phyloP scores from a whole-genome alignment of 2,329 filamentous ascomycete genomes.

The Xylaria sp. region DNA sequence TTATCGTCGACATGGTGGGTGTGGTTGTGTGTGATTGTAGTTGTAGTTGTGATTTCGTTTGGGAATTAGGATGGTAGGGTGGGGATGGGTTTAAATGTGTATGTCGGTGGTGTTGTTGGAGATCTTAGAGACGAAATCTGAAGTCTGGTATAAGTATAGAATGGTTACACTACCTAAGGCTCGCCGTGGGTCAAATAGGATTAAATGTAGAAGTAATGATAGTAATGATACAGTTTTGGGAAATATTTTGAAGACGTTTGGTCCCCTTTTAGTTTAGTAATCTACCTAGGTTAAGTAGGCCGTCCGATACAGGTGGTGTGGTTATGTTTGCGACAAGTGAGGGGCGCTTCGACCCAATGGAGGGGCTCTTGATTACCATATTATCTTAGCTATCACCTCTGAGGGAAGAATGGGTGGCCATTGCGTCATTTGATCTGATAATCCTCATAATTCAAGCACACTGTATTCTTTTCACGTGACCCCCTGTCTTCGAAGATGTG shows the following conservation, averaged over 20 bases:
- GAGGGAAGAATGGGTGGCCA: slow-evolving; percentile 38
- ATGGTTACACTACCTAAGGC: too few relatives aligned
- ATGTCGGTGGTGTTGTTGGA: too few relatives aligned
- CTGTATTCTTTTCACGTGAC: slow-evolving; percentile 21
- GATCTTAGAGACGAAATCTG: not conserved
- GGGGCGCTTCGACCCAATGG: slow-evolving; percentile 43
- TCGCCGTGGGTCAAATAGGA: too few relatives aligned
- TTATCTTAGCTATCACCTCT: slow-evolving; percentile 20
- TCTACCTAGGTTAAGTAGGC: not conserved
- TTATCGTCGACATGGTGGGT: slow-evolving; percentile 75
- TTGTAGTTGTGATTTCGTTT: not conserved
- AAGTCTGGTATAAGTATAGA: not conserved
- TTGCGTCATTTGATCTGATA: slow-evolving; percentile 35
- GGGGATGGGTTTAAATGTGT: too few relatives aligned
- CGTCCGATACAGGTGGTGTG: slow-evolving; percentile 35
- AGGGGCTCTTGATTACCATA: slow-evolving; percentile 47
- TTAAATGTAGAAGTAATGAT: too few relatives aligned
- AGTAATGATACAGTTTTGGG: not conserved
- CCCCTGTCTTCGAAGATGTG: not conserved
- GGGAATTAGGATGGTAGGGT: not conserved
- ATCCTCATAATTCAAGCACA: not conserved
- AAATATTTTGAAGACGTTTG: not conserved
- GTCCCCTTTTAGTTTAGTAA: not conserved
- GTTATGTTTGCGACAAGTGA: slow-evolving; percentile 29
- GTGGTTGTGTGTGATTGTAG: not conserved